These are phyloP conservation scores for Phaseolus coccineus DNA, from an alignment of 331 rosid genomes.

Conservation along the genomic window DNA sequence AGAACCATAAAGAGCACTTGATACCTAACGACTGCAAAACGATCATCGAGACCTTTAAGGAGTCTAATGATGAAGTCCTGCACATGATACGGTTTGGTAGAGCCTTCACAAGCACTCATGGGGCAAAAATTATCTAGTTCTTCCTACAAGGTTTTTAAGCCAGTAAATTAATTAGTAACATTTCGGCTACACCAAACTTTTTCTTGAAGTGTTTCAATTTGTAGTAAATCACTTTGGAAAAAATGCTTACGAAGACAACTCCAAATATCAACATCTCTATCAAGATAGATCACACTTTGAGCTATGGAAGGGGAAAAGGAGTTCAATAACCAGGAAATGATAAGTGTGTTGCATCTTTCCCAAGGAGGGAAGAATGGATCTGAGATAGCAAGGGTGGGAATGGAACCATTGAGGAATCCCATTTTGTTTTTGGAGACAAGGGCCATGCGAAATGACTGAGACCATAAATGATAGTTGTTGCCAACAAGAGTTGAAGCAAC, in stretches of 20 bases:
- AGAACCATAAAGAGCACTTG: background rate
- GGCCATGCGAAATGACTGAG: too few relatives aligned
- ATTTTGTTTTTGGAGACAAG: too few relatives aligned
- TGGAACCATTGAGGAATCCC: too few relatives aligned
- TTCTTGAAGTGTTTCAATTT: background rate
- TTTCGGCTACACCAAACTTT: too few relatives aligned
- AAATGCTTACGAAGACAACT: too few relatives aligned
- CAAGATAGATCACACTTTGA: background rate
- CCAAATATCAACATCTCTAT: background rate
- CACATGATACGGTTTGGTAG: fast-evolving
- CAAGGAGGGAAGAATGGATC: too few relatives aligned
- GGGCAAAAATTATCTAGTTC: background rate
- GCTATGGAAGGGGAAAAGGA: background rate
- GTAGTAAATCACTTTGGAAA: background rate
- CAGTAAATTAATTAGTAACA: background rate
- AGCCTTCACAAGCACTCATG: too few relatives aligned
- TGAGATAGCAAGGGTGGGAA: too few relatives aligned
- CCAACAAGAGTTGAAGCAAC: too few relatives aligned
- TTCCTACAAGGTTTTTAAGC: background rate
- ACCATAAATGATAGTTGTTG: too few relatives aligned
- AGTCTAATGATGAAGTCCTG: background rate
- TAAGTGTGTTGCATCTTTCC: background rate
- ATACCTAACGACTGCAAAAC: background rate
- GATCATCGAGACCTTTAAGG: background rate
- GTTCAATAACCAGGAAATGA: background rate